Conservation (phyloP, 495 filamentous ascomycete species). For the Penicillium coprophilum region DNA sequence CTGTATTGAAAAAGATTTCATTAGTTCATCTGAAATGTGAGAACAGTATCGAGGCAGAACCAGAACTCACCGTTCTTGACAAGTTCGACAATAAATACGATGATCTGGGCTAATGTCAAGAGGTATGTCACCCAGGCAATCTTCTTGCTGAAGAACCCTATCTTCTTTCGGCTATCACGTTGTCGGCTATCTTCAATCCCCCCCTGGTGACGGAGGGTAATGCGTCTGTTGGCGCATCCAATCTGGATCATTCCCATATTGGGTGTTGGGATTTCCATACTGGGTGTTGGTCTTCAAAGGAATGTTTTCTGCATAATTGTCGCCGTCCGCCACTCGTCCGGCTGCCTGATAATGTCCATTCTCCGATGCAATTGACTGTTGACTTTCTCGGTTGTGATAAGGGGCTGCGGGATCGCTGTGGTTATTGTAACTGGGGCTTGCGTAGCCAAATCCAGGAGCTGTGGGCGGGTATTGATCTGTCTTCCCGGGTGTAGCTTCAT, state of each 20-base stretch:
- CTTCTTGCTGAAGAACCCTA: slow-evolving; percentile 56
- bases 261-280: slow-evolving; percentile 21
- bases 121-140: slow-evolving; percentile 82
- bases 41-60: neutral
- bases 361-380: slow-evolving; percentile 43
- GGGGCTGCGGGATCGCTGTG: slow-evolving; percentile 32
- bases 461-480: slow-evolving; percentile 32
- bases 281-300: slow-evolving; percentile 44
- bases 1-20: slow-evolving; percentile 13
- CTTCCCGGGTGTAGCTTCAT: slow-evolving; percentile 33
- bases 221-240: slow-evolving; percentile 48
- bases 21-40: slow-evolving; percentile 11
- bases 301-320: slow-evolving; percentile 54
- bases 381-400: slow-evolving; percentile 41
- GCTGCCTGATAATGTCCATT: slow-evolving; percentile 33
- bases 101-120: slow-evolving; percentile 73
- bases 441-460: slow-evolving; percentile 31
- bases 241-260: slow-evolving; percentile 31
- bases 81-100: slow-evolving; percentile 89
- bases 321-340: slow-evolving; percentile 35
- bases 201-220: slow-evolving; percentile 40
- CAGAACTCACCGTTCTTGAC: slow-evolving; percentile 68
- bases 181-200: slow-evolving; percentile 18
- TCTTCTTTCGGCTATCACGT: slow-evolving; percentile 32
- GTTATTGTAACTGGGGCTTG: slow-evolving; percentile 27